Percentiles rank a stretch among this genome's conserved stretches.
phyloP scores from a whole-genome alignment of 306 rosid genomes.

The Pterocarpus macrocarpus region DNA sequence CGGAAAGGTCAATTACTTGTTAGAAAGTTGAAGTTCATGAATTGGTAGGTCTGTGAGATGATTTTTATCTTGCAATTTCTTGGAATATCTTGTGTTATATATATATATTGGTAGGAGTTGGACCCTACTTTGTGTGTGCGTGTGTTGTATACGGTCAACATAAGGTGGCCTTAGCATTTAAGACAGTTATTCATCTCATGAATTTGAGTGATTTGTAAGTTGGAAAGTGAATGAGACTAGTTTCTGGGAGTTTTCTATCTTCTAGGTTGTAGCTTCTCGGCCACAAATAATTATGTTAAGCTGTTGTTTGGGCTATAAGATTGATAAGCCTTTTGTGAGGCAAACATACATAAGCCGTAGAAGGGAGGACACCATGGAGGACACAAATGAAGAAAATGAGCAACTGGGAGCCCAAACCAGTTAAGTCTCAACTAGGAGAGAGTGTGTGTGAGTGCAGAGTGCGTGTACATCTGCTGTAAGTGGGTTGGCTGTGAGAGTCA shows the following conservation, averaged over 20 bases:
- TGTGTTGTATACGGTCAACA: neutral
- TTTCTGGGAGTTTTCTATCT: conserved; percentile 1
- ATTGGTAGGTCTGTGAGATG: neutral
- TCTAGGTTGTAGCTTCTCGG: neutral
- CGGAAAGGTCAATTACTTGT: neutral
- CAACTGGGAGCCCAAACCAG: too few relatives aligned
- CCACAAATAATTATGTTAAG: neutral
- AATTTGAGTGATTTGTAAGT: neutral
- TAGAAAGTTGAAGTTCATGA: neutral
- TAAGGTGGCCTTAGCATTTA: neutral
- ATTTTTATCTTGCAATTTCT: neutral
- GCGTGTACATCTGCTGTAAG: too few relatives aligned
- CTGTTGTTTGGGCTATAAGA: conserved; percentile 6
- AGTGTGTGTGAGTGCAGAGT: too few relatives aligned
- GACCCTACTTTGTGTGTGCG: neutral
- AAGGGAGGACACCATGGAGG: too few relatives aligned
- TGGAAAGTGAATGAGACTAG: conserved; percentile 1
- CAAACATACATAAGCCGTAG: too few relatives aligned
- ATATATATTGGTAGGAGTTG: neutral
- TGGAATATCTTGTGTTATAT: neutral
- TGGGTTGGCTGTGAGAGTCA: too few relatives aligned
- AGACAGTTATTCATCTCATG: neutral
- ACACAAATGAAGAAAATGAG: too few relatives aligned
- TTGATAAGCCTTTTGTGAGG: too few relatives aligned
- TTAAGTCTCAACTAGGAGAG: too few relatives aligned